phyloP scores from a whole-genome alignment of 176 grass and related monocot species.

The Elymus sibiricus region DNA sequence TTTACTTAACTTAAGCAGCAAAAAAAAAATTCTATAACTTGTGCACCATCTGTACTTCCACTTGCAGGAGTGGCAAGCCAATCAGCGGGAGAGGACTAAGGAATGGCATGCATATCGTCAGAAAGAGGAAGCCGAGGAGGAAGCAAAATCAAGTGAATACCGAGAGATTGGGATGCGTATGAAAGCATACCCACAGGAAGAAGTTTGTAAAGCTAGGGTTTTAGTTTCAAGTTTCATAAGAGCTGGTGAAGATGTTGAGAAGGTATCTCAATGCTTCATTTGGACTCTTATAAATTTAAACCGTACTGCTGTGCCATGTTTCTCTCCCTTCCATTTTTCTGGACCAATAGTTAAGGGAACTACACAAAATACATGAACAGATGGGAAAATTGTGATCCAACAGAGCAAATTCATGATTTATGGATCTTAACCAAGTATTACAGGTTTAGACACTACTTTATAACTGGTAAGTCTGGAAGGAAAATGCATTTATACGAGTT shows the following conservation, averaged over 20 bases:
- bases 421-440: background rate
- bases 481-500: background rate
- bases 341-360: background rate
- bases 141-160: constrained; percentile 67
- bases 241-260: constrained; percentile 76
- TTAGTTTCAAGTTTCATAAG: constrained; percentile 93
- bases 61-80: constrained; percentile 83
- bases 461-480: background rate
- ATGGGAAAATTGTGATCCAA: background rate
- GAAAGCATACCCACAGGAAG: constrained; percentile 91
- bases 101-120: constrained; percentile 82
- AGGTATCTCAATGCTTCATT: constrained; percentile 39
- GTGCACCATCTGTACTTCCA: constrained; percentile 7
- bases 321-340: background rate
- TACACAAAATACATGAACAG: constrained; percentile 4
- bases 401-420: background rate
- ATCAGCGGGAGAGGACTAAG: constrained; percentile 67
- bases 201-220: constrained; percentile 77
- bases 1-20: background rate
- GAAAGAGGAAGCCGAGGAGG: constrained; percentile 83
- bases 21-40: background rate
- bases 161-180: constrained; percentile 84
- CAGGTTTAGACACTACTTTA: background rate
- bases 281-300: background rate
- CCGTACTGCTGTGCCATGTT: background rate